These are phyloP conservation scores for Phialocephala sp. DNA, from an alignment of 2,329 filamentous ascomycete genomes.

Conservation along the genomic window DNA sequence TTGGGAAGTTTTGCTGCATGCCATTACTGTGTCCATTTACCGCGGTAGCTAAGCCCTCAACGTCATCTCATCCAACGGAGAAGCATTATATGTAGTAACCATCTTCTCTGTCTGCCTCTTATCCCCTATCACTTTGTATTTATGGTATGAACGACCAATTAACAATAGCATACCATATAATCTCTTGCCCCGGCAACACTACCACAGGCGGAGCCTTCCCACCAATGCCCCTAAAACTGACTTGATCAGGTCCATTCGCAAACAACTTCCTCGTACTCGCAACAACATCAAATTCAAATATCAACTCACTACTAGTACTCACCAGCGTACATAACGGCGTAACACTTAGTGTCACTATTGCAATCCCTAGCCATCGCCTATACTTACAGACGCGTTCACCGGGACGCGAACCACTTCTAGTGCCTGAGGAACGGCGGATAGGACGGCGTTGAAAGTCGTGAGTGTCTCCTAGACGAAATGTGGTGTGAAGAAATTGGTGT, in stretches of 20 bases:
- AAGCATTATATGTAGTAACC: background rate
- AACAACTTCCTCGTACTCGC: conserved; percentile 28
- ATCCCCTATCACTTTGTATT: background rate
- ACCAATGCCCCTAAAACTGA: conserved; percentile 24
- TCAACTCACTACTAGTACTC: conserved; percentile 3
- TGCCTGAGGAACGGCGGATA: conserved; percentile 15
- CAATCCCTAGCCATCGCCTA: conserved; percentile 33
- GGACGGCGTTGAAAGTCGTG: conserved; percentile 20
- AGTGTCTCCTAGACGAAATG: conserved; percentile 36
- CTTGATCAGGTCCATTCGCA: conserved; percentile 30
- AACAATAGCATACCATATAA: conserved; percentile 30
- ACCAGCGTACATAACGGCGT: conserved; percentile 31
- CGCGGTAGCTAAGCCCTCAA: too few species aligned
- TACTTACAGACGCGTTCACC: conserved; percentile 18
- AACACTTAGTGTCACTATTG: conserved; percentile 25
- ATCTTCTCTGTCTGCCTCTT: too few species aligned
- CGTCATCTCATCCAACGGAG: too few species aligned
- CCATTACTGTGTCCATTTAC: too few species aligned
- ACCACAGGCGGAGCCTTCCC: conserved; percentile 25
- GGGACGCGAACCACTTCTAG: conserved; percentile 24
- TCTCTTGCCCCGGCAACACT: conserved; percentile 21
- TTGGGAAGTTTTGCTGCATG: too few species aligned
- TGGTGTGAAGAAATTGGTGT: conserved; percentile 33
- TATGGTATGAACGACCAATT: background rate
- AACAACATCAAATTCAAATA: conserved; percentile 11